Base-by-base conservation (phyloP, 805 yeast genomes). In the Starmerella asiatica region DNA sequence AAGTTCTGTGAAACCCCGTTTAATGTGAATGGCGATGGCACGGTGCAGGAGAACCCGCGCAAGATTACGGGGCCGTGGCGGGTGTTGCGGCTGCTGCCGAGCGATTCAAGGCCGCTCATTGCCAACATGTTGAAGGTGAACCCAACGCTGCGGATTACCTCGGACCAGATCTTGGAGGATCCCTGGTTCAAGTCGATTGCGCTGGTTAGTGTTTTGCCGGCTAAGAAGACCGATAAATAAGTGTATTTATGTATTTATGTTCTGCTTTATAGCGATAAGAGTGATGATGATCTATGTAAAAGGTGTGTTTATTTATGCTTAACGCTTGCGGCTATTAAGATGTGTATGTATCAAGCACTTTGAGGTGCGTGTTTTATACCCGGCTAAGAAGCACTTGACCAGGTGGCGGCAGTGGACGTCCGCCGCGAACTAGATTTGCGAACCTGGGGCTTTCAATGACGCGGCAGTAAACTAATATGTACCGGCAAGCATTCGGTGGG, bases 381-480 rank as follows among this genome's bases (percentile, higher is more conserved):
- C n/a, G n/a, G n/a, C n/a, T n/a, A n/a, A n/a, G n/a, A n/a, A n/a
- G n/a, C n/a, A n/a, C n/a, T n/a, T n/a, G n/a, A 68, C 16, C 73
- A 80, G 9, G 83, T 85, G 0, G 73, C 73, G 46, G 98, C 98
- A 0, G 98, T 91, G 1, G 67, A 72, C 34, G 79, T 91, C 11
- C 67, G 99, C 39, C 75, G 75, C 54, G 97, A 91, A 56, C 62
- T 91, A 7, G 99, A 91, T 60, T 59, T 91, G 29, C 63, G 96
- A 38, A 77, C 91, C 0, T n/a, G n/a, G 99, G 99, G 0, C 76
- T 79, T 7, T 76, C 93, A 4, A 82, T 88, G 53, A 88, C 98
- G 0, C 65, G 99, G 34, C 64, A 84, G 28, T 65, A 86, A 40
- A 80, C 88, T 32, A 63, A 73, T 43, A 29, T 51, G 19, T 47